A percentile compares a stretch with the other conserved stretches of the same genome.
Evolutionary conservation across 2,329 filamentous ascomycete genomes (phyloP).

Genomic region (Bretziella fagacearum): DNA sequence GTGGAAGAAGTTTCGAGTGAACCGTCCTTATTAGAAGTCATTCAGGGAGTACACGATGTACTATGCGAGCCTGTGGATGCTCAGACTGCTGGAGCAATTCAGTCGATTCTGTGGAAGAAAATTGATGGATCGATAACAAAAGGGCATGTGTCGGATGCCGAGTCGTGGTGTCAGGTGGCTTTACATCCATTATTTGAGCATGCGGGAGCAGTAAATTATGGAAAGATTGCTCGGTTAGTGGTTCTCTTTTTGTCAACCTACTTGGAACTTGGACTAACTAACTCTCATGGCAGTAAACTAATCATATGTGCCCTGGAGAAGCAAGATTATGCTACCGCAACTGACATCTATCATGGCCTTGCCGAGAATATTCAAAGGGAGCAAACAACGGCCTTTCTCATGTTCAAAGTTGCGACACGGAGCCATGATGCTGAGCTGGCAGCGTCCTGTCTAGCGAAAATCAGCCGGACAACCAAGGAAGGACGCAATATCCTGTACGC

Average conservation of each 20-base stretch:
- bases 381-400: slow-evolving; percentile 51
- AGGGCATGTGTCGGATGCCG: slow-evolving; percentile 35
- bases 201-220: slow-evolving; percentile 46
- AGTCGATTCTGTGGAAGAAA: slow-evolving; percentile 68
- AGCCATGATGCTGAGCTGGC: slow-evolving; percentile 40
- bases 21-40: slow-evolving; percentile 8
- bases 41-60: slow-evolving; percentile 26
- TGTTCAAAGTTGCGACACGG: slow-evolving; percentile 55
- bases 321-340: slow-evolving; percentile 35
- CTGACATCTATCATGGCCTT: slow-evolving; percentile 41
- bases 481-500: slow-evolving; percentile 52
- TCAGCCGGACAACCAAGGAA: slow-evolving; percentile 37
- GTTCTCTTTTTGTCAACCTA: neutral
- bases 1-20: slow-evolving; percentile 16
- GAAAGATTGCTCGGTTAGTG: slow-evolving; percentile 49
- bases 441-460: slow-evolving; percentile 42
- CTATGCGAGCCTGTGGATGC: slow-evolving; percentile 34
- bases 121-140: slow-evolving; percentile 42
- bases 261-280: neutral
- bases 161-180: slow-evolving; percentile 56
- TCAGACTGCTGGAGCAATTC: slow-evolving; percentile 47
- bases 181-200: slow-evolving; percentile 49
- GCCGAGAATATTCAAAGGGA: slow-evolving; percentile 39
- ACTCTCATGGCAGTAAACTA: slow-evolving; percentile 40
- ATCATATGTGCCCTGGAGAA: slow-evolving; percentile 50